phyloP scores from a whole-genome alignment of 2,329 filamentous ascomycete species.

The Ascocoryne sarcoides region DNA sequence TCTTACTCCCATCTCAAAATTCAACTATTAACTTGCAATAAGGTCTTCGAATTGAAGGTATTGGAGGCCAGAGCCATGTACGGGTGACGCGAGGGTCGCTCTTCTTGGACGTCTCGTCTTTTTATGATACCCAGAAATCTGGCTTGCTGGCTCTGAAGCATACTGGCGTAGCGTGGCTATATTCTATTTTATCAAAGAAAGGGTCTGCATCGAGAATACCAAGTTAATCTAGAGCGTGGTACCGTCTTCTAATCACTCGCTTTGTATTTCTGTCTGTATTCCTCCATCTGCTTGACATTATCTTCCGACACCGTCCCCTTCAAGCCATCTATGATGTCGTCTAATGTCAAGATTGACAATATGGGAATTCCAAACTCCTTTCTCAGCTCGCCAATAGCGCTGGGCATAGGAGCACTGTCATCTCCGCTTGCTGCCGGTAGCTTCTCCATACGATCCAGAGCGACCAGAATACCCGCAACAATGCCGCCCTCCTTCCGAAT shows the following conservation, averaged over 20 bases:
- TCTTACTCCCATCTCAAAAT: neutral
- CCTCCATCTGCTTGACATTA: slow-evolving; percentile 59
- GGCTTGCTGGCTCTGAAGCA: slow-evolving; percentile 2
- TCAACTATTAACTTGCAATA: neutral
- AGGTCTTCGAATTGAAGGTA: slow-evolving; percentile 25
- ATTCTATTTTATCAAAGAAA: slow-evolving; percentile 1
- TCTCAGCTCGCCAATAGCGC: slow-evolving; percentile 78
- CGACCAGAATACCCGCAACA: slow-evolving; percentile 80
- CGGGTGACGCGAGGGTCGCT: slow-evolving; percentile 9
- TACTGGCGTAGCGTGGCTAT: neutral
- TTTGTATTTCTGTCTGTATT: slow-evolving; percentile 61
- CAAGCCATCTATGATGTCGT: slow-evolving; percentile 70
- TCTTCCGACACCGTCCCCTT: slow-evolving; percentile 51
- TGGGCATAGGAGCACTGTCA: slow-evolving; percentile 54
- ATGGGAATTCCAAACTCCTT: slow-evolving; percentile 80
- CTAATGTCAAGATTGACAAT: slow-evolving; percentile 71
- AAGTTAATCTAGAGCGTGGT: neutral
- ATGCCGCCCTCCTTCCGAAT: slow-evolving; percentile 78
- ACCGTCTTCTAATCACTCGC: slow-evolving; percentile 37
- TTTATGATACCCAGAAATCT: slow-evolving; percentile 16
- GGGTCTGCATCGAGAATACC: neutral
- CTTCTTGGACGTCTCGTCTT: slow-evolving; percentile 4
- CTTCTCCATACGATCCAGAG: slow-evolving; percentile 81
- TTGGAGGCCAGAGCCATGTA: slow-evolving; percentile 24
- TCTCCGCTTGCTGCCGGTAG: slow-evolving; percentile 49